Base-by-base conservation (phyloP, 1,139 yeast genomes). In the Geotrichum europaeum region DNA sequence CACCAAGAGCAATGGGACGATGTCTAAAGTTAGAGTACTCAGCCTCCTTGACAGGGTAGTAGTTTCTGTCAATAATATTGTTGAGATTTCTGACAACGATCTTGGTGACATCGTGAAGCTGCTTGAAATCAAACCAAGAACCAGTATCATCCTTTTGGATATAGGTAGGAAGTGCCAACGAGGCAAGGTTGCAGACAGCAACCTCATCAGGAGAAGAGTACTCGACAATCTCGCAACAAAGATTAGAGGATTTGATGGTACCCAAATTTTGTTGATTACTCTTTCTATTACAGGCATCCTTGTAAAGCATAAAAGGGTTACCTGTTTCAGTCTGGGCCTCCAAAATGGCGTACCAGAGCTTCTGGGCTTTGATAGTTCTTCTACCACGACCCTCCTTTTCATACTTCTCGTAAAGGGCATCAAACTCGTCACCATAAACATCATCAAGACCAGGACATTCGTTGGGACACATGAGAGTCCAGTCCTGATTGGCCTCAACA, bases 271-370 rank as follows among this genome's bases (percentile, higher is more conserved):
- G 80, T 75, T 88, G 95, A 73, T 88, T 88, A 62, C 88, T 79
- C 72, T 87, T 87, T 60, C 74, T 66, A 74, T 88, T 88, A 77
- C 94, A 87, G 53, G 92, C 84, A 76, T 88, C 96, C 72, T 88
- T 88, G 77, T 86, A 88, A 57, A 88, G 77, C 84, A 88, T 85
- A 75, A 84, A 87, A 52, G 96, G 96, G 62, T 87, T 85, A 69
- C 96, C 95, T 13, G 95, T 87, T 75, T 88, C 95, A 56, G 88
- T 85, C 75, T 88, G 95, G 52, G 91, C 83, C 68, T 86, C 90
- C 65, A 88, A 75, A 63, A 88, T 86, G 51, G 89, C 83, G 65
- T 82, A 81, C 95, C 95, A 88, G 63, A 88, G 76, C 71, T 84
- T 85, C 72, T 86, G 91, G 28, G 95, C 95, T 68, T 82, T 84